Evolutionary conservation across 108 stramenopile species (phyloP).

Genomic region (Skeletonema grethae): DNA sequence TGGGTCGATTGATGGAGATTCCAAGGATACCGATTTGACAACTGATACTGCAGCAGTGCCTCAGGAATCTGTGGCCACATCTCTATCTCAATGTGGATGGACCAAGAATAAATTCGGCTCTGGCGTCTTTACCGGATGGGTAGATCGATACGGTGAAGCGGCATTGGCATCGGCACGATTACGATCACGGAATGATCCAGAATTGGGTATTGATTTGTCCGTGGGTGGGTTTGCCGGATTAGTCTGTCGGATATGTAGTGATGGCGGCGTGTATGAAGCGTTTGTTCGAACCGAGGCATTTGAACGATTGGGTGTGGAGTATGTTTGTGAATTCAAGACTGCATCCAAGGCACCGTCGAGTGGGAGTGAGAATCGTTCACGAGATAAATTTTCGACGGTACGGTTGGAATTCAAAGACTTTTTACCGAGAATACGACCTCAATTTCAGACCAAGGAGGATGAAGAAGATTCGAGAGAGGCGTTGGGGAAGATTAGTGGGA

Average conservation of each 20-base stretch:
- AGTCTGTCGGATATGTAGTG: conserved; percentile 68
- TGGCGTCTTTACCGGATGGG: conserved; percentile 78
- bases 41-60: too few species aligned
- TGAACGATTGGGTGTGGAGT: conserved; percentile 76
- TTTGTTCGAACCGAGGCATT: conserved; percentile 72
- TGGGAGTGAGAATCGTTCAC: conserved; percentile 48
- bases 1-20: conserved; percentile 23
- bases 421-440: conserved; percentile 43
- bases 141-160: conserved; percentile 62
- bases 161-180: conserved; percentile 71
- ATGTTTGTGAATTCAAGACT: conserved; percentile 78
- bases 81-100: conserved; percentile 63
- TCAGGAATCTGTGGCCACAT: too few species aligned
- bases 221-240: conserved; percentile 76
- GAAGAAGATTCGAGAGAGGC: conserved; percentile 16
- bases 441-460: conserved; percentile 48
- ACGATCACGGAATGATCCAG: conserved; percentile 70
- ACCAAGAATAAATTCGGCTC: conserved; percentile 74
- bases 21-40: too few species aligned
- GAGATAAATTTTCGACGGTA: conserved; percentile 67
- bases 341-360: conserved; percentile 50
- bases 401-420: conserved; percentile 57
- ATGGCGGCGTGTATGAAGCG: conserved; percentile 80
- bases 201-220: conserved; percentile 69
- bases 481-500: conserved; percentile 12